phyloP scores from a whole-genome alignment of 2,329 filamentous ascomycete genomes.

The Trichoderma afroharzianum region DNA sequence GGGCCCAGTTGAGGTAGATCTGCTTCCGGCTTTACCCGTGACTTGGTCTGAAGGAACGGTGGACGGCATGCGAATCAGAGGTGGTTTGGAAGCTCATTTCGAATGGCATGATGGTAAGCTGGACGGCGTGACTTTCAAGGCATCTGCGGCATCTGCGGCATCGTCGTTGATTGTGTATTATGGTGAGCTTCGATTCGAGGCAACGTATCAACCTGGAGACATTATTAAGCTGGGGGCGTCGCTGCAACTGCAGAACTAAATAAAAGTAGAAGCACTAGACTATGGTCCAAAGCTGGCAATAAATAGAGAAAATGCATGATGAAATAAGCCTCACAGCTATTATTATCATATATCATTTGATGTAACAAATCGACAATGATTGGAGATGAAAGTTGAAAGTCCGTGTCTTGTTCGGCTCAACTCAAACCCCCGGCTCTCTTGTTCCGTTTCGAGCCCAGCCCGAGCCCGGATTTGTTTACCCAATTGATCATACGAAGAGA shows the following conservation, averaged over 20 bases:
- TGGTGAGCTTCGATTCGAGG: not conserved
- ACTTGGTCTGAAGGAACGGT: conserved; percentile 12
- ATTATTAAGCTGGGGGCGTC: conserved; percentile 8
- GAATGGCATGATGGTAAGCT: conserved; percentile 1
- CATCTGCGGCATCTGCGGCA: not conserved
- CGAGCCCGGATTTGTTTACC: not conserved
- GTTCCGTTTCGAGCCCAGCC: not conserved
- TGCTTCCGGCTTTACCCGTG: conserved; percentile 14
- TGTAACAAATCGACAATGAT: not conserved
- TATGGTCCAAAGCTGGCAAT: not conserved
- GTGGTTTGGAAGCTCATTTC: conserved; percentile 3
- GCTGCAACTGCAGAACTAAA: conserved; percentile 6
- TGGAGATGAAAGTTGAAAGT: not conserved
- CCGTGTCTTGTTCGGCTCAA: not conserved
- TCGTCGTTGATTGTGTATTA: conserved; percentile 9
- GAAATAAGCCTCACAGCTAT: not conserved
- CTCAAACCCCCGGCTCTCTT: not conserved
- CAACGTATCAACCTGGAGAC: not conserved
- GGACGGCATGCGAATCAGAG: conserved; percentile 3
- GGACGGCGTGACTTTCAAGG: not conserved
- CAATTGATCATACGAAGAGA: not conserved
- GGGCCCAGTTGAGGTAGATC: conserved; percentile 2
- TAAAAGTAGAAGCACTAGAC: not conserved
- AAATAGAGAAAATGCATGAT: not conserved
- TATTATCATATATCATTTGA: not conserved